Conservation (phyloP, 1,284 basidiomycete genomes). For the Boletus sp. region DNA sequence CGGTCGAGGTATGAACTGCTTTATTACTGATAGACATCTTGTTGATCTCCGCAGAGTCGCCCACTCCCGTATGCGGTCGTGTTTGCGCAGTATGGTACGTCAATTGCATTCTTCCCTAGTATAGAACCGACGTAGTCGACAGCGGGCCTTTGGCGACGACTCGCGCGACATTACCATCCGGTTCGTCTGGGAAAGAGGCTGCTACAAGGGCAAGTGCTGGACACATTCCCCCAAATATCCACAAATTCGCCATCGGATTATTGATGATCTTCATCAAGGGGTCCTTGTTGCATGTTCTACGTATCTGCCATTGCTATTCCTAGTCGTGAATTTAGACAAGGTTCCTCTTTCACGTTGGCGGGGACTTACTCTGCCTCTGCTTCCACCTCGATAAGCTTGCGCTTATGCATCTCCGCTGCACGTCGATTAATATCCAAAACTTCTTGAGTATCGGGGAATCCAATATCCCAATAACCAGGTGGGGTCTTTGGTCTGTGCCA, state of each 20-base stretch:
- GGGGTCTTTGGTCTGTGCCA: constrained; percentile 79
- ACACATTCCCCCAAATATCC: constrained; percentile 37
- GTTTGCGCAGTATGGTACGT: constrained; percentile 45
- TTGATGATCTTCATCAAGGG: constrained; percentile 21
- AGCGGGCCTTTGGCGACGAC: constrained; percentile 39
- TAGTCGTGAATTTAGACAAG: constrained; percentile 21
- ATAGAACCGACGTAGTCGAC: constrained; percentile 6
- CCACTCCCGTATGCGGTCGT: constrained; percentile 42
- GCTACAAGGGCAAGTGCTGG: constrained; percentile 29
- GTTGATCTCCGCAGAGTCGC: constrained; percentile 38
- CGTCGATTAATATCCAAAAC: constrained; percentile 71
- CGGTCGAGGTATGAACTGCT: constrained; percentile 27
- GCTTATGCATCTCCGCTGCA: constrained; percentile 71
- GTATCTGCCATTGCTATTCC: constrained; percentile 35
- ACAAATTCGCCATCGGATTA: constrained; percentile 7
- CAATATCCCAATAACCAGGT: constrained; percentile 87
- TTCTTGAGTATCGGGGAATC: constrained; percentile 86
- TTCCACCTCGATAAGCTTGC: constrained; percentile 61
- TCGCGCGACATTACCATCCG: constrained; percentile 38
- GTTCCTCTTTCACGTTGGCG: neutral
- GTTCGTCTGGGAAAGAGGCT: constrained; percentile 37
- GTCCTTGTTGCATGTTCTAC: constrained; percentile 21
- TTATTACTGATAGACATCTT: neutral
- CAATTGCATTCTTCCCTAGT: neutral
- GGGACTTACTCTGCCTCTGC: constrained; percentile 56